These are phyloP conservation scores for Hyparrhenia diplandra DNA, from an alignment of 176 grass and related monocot species.

Conservation along the genomic window DNA sequence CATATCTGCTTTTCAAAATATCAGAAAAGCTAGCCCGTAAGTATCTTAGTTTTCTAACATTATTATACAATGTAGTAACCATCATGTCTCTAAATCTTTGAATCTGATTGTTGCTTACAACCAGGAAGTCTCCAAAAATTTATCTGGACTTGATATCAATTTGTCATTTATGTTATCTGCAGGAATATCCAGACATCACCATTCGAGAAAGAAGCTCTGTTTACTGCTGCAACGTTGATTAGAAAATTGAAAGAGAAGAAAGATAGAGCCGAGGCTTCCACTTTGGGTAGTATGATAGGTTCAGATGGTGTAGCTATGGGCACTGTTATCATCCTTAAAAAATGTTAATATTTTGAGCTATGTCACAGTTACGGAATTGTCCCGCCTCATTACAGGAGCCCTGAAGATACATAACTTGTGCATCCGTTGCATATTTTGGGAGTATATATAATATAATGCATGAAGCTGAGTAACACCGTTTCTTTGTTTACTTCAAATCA, in stretches of 20 bases:
- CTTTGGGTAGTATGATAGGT: neutral
- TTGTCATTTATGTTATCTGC: constrained; percentile 3
- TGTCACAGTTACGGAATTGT: neutral
- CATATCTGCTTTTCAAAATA: constrained; percentile 62
- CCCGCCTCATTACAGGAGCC: neutral
- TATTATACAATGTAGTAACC: too few relatives aligned
- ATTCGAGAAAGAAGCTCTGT: constrained; percentile 79
- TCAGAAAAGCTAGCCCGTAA: constrained; percentile 52
- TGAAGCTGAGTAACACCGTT: neutral
- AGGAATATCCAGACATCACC: constrained; percentile 53
- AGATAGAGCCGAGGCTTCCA: neutral
- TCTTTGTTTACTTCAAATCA: neutral
- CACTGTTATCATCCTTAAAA: neutral
- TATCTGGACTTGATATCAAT: neutral
- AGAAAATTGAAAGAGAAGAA: constrained; percentile 24
- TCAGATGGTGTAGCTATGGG: neutral
- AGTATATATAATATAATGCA: too few relatives aligned
- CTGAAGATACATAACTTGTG: neutral
- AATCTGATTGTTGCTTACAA: constrained; percentile 15
- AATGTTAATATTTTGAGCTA: neutral
- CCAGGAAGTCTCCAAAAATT: neutral
- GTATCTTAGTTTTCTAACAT: constrained; percentile 25
- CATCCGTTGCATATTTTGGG: neutral
- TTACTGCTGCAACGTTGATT: constrained; percentile 52
- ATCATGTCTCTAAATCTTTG: constrained; percentile 18